Base-by-base conservation (phyloP, 768 basidiomycete genomes). In the Kwoniella dendrophila region DNA sequence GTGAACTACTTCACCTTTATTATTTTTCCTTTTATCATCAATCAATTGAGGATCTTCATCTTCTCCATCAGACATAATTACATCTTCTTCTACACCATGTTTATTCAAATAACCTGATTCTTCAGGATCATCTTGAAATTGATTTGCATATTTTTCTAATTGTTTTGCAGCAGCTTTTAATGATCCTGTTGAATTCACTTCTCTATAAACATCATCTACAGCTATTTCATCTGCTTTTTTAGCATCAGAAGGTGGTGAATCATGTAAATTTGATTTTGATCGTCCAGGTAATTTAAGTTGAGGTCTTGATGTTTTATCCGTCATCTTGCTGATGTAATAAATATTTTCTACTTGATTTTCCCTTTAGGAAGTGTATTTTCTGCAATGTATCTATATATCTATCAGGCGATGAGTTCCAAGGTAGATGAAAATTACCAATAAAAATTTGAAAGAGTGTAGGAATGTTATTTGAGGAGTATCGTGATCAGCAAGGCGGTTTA, bases 1-100 rank as follows among this genome's bases (percentile, higher is more conserved):
- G 72, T 92, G 90, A 70, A 91, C 90, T 14, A 80, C 65, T 76
- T 94, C 91, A 32, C 91, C 56, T 5, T 63, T 88, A 22, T 89
- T 88, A 66, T 91, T 90, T 72, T 91, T 91, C 76, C 92, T 90
- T 26, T 85, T 86, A 40, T 86, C 85, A 6, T 79, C 83, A 30
- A 78, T 84, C 45, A 14, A n/a, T 10, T 29, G 49, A 4, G 49
- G 27, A 48, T 82, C 81, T 59, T 90, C 89, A 5, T 87, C 86
- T 0, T 87, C 88, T 69, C 89, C 88, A 67, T 87, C 87, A 85
- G 89, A 44, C 36, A 34, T 50, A 38, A 62, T 58, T 7, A 55
- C 68, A 12, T 63, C 58, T n/a, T 64, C 70, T 18, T 61, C 41
- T 20, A 62, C 45, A 10, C 44, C 38, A 30, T 65, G 49, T n/a